Evolutionary conservation across 306 rosid species (phyloP).

Genomic region (Quercus berberidifolia): DNA sequence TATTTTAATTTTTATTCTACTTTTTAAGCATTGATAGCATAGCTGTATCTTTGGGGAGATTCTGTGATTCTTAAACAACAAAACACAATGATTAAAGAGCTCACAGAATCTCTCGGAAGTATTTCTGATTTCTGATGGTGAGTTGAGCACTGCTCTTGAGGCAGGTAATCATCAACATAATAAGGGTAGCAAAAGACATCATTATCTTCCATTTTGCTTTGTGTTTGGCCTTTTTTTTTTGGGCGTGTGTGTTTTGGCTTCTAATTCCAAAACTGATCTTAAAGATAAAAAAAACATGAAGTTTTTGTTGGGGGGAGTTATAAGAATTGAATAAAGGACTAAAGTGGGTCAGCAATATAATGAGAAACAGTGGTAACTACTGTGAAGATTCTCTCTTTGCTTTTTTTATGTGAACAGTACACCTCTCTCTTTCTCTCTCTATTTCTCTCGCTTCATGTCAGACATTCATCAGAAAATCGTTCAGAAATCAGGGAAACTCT

Average conservation of each 20-base stretch:
- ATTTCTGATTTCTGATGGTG: conserved; percentile 32
- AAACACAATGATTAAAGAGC: conserved; percentile 19
- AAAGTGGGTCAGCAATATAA: conserved; percentile 37
- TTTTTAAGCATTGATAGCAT: conserved; percentile 17
- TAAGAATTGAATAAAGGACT: conserved; percentile 31
- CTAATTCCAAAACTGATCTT: neutral
- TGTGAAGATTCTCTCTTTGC: conserved; percentile 65
- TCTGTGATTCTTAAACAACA: neutral
- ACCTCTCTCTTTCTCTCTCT: conserved; percentile 24
- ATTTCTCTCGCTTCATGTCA: conserved; percentile 44
- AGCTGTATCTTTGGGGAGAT: conserved; percentile 15
- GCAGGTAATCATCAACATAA: conserved; percentile 39
- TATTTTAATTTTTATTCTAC: neutral
- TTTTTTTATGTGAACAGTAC: conserved; percentile 26
- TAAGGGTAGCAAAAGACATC: conserved; percentile 57
- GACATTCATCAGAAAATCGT: conserved; percentile 65
- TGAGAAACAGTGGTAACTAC: conserved; percentile 44
- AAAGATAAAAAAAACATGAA: neutral
- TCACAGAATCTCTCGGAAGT: conserved; percentile 46
- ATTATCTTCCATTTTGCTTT: conserved; percentile 33
- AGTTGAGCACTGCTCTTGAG: conserved; percentile 31
- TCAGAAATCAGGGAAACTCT: conserved; percentile 72
- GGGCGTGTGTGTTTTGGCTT: neutral
- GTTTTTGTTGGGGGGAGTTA: conserved; percentile 11
- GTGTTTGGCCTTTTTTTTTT: neutral